phyloP scores from a whole-genome alignment of 2,329 filamentous ascomycete species.

The Fusarium gaditjirri region DNA sequence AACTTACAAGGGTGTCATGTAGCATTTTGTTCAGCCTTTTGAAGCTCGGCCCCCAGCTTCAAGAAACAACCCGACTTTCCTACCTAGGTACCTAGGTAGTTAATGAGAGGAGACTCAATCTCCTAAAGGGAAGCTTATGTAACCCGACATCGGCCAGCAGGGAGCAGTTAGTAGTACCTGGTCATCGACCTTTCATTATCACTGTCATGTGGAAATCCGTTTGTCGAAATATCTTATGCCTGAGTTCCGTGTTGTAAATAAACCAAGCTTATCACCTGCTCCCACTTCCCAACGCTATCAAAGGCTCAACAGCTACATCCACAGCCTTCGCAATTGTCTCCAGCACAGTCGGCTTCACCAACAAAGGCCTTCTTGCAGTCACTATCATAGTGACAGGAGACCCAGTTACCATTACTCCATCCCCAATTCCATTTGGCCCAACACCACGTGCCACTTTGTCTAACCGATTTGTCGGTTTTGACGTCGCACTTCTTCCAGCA shows the following conservation, averaged over 20 bases:
- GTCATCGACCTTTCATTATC: too few species aligned
- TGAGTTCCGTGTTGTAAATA: too few species aligned
- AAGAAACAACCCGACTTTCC: conserved; percentile 13
- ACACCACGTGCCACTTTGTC: neutral
- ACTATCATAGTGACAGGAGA: neutral
- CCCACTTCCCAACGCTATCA: too few species aligned
- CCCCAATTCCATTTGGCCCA: neutral
- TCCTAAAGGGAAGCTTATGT: too few species aligned
- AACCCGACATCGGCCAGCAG: too few species aligned
- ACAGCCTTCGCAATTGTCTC: neutral
- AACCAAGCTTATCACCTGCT: too few species aligned
- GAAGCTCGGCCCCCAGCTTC: conserved; percentile 12
- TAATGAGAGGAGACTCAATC: too few species aligned
- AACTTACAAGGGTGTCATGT: neutral
- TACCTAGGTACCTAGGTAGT: too few species aligned
- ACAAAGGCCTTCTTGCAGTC: neutral
- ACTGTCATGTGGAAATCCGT: too few species aligned
- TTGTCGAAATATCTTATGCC: too few species aligned
- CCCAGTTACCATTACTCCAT: neutral
- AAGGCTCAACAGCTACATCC: neutral
- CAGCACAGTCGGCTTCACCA: neutral
- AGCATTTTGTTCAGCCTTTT: conserved; percentile 3
- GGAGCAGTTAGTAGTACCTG: too few species aligned
- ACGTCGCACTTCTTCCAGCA: neutral
- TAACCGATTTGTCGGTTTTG: too few species aligned